These are phyloP conservation scores for Fusarium agapanthi DNA, from an alignment of 2,329 filamentous ascomycete genomes.

Conservation along the genomic window DNA sequence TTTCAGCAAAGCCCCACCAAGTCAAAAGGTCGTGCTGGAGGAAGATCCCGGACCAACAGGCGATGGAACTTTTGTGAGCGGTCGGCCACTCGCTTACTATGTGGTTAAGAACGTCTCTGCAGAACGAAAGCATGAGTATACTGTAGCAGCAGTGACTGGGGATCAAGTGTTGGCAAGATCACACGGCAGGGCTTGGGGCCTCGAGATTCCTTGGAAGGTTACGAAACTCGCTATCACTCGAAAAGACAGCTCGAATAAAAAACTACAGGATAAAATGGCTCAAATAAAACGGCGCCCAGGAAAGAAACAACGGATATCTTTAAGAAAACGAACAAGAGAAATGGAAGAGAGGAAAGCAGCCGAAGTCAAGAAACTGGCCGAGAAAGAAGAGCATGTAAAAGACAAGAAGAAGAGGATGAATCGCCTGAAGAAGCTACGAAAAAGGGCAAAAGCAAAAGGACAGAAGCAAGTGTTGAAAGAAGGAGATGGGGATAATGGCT, in stretches of 20 bases:
- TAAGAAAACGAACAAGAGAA: slow-evolving; percentile 56
- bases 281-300: slow-evolving; percentile 58
- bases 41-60: slow-evolving; percentile 51
- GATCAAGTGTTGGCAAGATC: slow-evolving; percentile 59
- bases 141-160: slow-evolving; percentile 58
- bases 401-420: slow-evolving; percentile 72
- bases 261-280: slow-evolving; percentile 17
- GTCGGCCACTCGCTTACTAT: slow-evolving; percentile 59
- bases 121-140: slow-evolving; percentile 52
- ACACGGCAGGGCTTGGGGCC: slow-evolving; percentile 61
- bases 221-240: slow-evolving; percentile 52
- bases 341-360: slow-evolving; percentile 52
- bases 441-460: slow-evolving; percentile 65
- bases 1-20: slow-evolving; percentile 58
- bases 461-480: slow-evolving; percentile 52
- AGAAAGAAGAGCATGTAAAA: slow-evolving; percentile 64
- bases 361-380: slow-evolving; percentile 50
- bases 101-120: slow-evolving; percentile 52
- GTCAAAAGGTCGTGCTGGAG: slow-evolving; percentile 61
- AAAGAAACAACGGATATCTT: slow-evolving; percentile 66
- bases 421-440: slow-evolving; percentile 66
- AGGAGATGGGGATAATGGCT: slow-evolving; percentile 35
- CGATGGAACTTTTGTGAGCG: slow-evolving; percentile 48
- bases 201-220: slow-evolving; percentile 69
- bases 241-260: slow-evolving; percentile 31